Base-by-base conservation (phyloP, 179 eudicot genomes). In the Nepenthes alata region DNA sequence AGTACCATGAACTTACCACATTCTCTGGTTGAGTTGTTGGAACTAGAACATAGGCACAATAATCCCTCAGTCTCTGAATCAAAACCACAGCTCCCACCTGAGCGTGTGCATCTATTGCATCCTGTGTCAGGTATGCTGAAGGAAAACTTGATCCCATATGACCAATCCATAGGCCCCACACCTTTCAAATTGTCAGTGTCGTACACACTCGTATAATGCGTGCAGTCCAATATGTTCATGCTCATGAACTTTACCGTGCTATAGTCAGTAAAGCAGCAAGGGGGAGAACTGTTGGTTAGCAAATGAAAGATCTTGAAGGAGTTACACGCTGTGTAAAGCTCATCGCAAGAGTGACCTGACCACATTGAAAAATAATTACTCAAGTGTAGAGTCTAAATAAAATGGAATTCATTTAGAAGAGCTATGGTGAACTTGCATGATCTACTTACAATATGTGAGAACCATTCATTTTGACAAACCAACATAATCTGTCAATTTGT, bases 81-180 rank as follows among this genome's bases (percentile, higher is more conserved):
- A 62, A 75, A 91, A 49, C 98, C 98, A 57, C 98, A 91, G 3
- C 71, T 75, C 13, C 98, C 98, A 14, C 91, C 95, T 0, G 98
- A 91, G 58, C 68, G 77, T 0, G 62, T 54, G 41, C 97, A 91
- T 41, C 80, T 69, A 0, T 81, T 80, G 9, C 98, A 91, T 13
- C 98, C 98, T 41, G 80, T 67, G 54, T 91, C 96, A 39, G 98
- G 89, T 59, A 88, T 74, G 13, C 83, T 70, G 36, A 80, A 91
- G 6, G 89, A 79, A 62, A 91, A 61, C 63, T 81, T 82, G 47
- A 91, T 71, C 64, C 98, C 98, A 3, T 91, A 91, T 5, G 83
- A 47, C 98, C 98, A 91, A 51, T 91, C 96, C 81, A 83, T 65
- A 0, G 98, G 88, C 35, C 63, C 77, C 2, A 84, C 75, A 0